Evolutionary conservation across 148 eudicot genomes (phyloP).

Genomic region (Camellia lanceoleosa): DNA sequence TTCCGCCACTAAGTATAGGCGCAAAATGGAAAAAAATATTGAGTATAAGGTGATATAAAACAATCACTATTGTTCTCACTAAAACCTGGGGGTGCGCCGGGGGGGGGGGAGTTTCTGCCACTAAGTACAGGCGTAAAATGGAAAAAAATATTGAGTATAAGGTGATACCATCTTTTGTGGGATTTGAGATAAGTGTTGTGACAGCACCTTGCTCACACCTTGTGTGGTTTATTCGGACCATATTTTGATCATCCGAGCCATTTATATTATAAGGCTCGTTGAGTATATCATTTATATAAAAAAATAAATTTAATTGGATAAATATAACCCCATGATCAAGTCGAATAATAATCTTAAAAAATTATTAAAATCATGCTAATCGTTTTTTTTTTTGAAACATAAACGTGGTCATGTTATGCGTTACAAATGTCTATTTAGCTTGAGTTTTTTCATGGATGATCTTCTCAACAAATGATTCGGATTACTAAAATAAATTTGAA

Average conservation of each 20-base stretch:
- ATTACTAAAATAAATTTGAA: too few relatives aligned
- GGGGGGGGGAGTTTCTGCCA: not conserved
- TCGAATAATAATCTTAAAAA: too few relatives aligned
- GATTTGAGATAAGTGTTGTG: not conserved
- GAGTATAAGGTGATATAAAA: too few relatives aligned
- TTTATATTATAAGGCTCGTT: too few relatives aligned
- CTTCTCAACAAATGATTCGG: not conserved
- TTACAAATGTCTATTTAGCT: not conserved
- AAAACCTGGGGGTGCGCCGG: too few relatives aligned
- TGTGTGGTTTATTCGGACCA: not conserved
- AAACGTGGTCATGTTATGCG: not conserved
- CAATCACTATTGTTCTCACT: too few relatives aligned
- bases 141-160: too few relatives aligned
- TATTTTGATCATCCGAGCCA: not conserved
- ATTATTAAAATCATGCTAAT: not conserved
- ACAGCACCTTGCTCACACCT: not conserved
- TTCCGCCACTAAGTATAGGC: not conserved
- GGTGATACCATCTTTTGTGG: not conserved
- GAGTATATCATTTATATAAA: too few relatives aligned
- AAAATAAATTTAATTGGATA: too few relatives aligned
- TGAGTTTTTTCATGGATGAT: not conserved
- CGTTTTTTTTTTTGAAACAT: too few relatives aligned
- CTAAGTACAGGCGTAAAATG: not conserved
- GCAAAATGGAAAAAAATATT: not conserved
- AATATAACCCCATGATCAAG: too few relatives aligned